Evolutionary conservation across 2,329 filamentous ascomycete genomes (phyloP).

Genomic region (Trichoderma pleuroti): DNA sequence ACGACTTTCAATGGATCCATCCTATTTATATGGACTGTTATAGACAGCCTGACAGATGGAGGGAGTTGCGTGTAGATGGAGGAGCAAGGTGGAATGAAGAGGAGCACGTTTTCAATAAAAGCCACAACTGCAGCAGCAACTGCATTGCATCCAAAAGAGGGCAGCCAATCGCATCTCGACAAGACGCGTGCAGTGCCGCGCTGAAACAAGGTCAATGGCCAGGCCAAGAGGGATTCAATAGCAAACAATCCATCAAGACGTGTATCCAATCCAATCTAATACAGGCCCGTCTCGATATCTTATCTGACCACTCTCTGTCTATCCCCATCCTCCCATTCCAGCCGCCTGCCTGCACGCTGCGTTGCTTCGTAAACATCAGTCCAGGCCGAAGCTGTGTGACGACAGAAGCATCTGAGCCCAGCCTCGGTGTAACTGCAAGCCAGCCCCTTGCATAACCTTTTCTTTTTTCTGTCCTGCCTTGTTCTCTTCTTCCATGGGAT

Average conservation of each 20-base stretch:
- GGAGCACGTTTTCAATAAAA: background rate
- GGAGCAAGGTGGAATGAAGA: background rate
- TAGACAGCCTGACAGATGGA: no score
- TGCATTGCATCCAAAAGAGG: background rate
- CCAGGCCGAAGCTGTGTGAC: background rate
- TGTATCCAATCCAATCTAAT: no score
- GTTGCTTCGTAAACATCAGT: background rate
- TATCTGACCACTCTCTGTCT: background rate
- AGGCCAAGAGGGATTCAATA: background rate
- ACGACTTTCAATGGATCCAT: background rate
- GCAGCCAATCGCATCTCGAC: background rate
- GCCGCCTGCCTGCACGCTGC: background rate
- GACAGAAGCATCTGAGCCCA: background rate
- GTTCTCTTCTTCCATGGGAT: background rate
- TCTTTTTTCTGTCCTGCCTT: background rate
- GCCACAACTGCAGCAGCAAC: background rate
- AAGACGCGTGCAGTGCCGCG: background rate
- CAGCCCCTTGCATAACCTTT: conserved; percentile 7
- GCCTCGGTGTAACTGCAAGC: background rate
- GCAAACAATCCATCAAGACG: background rate
- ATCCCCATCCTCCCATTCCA: background rate
- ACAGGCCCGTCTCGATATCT: background rate
- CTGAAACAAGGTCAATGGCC: background rate
- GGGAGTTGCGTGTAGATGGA: background rate
- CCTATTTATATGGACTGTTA: no score